Evolutionary conservation across 345 rosid species (phyloP).

Genomic region (Conringia planisiliqua): DNA sequence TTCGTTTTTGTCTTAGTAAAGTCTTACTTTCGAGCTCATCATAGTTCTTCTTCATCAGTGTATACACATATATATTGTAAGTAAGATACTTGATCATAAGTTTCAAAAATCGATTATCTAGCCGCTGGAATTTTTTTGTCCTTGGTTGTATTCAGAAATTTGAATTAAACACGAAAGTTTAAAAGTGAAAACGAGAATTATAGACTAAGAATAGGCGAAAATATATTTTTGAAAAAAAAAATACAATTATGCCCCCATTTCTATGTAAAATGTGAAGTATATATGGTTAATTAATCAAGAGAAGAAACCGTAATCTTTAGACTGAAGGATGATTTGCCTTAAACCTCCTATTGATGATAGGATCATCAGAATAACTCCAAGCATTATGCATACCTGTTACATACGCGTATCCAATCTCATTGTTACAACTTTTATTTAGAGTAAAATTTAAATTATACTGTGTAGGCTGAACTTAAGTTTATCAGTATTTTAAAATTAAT

Average conservation of each 20-base stretch:
- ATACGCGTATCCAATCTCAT: background rate
- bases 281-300: constrained; percentile 29
- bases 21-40: background rate
- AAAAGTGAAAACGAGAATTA: background rate
- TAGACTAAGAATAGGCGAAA: no score
- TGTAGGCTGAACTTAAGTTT: no score
- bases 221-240: no score
- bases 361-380: constrained; percentile 64
- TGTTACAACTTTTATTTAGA: background rate
- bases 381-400: constrained; percentile 66
- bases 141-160: background rate
- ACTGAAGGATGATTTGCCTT: constrained; percentile 55
- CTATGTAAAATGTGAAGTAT: background rate
- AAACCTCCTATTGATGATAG: constrained; percentile 81
- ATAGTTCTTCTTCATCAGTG: background rate
- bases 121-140: background rate
- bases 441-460: no score
- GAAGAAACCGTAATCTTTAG: constrained; percentile 55
- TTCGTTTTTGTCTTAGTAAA: background rate
- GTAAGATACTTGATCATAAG: background rate
- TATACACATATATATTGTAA: no score
- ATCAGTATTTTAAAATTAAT: no score
- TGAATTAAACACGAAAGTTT: background rate
- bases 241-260: background rate
- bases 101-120: background rate